Evolutionary conservation across 164 flowering plant species (phyloP).

Genomic region (Dillenia turbinata): DNA sequence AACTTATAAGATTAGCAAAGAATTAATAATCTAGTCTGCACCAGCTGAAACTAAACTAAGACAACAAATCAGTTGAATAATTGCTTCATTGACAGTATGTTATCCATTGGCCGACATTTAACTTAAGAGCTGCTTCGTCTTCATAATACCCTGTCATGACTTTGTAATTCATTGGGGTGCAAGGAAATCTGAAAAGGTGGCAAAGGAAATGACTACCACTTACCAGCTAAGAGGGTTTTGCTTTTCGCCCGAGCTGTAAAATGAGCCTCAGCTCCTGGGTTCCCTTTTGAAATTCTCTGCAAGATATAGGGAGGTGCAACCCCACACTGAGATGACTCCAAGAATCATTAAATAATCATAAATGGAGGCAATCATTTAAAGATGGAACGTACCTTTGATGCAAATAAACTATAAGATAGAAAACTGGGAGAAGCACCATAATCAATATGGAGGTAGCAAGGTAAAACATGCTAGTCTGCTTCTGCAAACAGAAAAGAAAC

Average conservation of each 20-base stretch:
- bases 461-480: constrained; percentile 62
- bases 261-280: constrained; percentile 74
- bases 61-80: no score
- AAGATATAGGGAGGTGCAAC: constrained; percentile 1
- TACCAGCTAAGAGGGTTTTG: constrained; percentile 60
- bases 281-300: constrained; percentile 62
- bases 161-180: no score
- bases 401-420: constrained; percentile 72
- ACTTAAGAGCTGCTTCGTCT: no score
- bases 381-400: constrained; percentile 56
- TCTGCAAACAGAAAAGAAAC: constrained; percentile 45
- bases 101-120: no score
- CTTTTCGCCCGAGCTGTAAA: constrained; percentile 42
- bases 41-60: no score
- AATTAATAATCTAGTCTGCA: no score
- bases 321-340: no score
- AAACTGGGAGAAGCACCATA: constrained; percentile 81
- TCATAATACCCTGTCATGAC: no score
- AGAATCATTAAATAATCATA: neutral
- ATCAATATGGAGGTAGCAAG: constrained; percentile 66
- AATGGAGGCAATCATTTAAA: neutral
- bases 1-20: no score
- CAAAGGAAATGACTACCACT: constrained; percentile 4
- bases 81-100: no score
- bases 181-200: no score